Conservation (phyloP, 176 grass and related monocot genomes). For the Leersia perrieri region DNA sequence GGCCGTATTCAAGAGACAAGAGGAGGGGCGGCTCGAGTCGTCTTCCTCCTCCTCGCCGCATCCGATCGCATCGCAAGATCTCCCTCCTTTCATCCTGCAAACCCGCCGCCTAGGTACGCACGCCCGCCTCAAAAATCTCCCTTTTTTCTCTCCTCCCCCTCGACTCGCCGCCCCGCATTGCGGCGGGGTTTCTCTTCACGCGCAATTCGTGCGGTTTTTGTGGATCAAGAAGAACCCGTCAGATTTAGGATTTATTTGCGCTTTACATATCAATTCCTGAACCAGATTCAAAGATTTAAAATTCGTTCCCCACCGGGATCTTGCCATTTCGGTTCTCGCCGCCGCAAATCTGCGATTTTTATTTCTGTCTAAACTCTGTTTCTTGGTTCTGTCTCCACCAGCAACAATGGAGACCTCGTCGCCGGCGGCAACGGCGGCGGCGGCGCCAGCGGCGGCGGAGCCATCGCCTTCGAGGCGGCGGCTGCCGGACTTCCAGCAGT, state of each 20-base stretch:
- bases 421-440: neutral
- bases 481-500: conserved; percentile 89
- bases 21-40: conserved; percentile 14
- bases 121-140: conserved; percentile 2
- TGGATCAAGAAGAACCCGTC: conserved; percentile 2
- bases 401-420: conserved; percentile 31
- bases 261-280: neutral
- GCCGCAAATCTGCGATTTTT: neutral
- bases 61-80: neutral
- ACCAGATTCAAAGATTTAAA: neutral
- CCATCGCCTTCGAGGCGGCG: too few species aligned
- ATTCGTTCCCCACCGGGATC: conserved; percentile 29
- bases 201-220: neutral
- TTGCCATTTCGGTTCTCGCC: conserved; percentile 2
- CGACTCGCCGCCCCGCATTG: conserved; percentile 11
- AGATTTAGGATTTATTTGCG: conserved; percentile 3
- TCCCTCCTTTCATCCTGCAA: neutral
- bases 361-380: neutral
- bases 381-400: neutral
- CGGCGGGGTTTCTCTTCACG: neutral
- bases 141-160: neutral
- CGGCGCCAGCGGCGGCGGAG: conserved; percentile 7
- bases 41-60: neutral
- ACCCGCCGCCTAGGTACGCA: conserved; percentile 16
- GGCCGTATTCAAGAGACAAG: conserved; percentile 19